These are phyloP conservation scores for Udeniomyces megalosporus DNA, from an alignment of 768 basidiomycete species.

Conservation along the genomic window DNA sequence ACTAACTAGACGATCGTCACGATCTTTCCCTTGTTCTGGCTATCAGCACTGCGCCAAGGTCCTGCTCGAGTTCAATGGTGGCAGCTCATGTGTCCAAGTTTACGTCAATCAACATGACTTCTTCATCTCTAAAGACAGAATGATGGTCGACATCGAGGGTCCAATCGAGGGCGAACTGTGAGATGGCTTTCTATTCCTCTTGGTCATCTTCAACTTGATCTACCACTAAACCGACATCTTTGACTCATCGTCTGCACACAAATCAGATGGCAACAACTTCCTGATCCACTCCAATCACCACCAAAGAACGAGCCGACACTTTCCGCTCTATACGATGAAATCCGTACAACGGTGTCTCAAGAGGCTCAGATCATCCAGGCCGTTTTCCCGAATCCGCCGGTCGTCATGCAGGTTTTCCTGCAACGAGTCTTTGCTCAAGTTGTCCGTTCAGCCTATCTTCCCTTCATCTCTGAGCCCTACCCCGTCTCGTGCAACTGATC, in stretches of 20 bases:
- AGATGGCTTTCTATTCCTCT: not conserved
- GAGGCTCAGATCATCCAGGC: conserved; percentile 97
- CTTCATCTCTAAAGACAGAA: conserved; percentile 73
- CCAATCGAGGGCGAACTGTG: not conserved
- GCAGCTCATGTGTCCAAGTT: conserved; percentile 87
- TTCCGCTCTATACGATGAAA: conserved; percentile 64
- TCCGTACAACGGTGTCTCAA: conserved; percentile 75
- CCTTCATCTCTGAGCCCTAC: too few relatives aligned
- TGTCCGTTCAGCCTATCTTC: conserved; percentile 37
- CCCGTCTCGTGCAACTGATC: too few relatives aligned
- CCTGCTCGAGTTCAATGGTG: conserved; percentile 92
- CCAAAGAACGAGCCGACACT: conserved; percentile 70
- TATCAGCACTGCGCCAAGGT: conserved; percentile 89
- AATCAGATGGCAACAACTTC: conserved; percentile 49
- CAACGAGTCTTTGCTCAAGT: conserved; percentile 96
- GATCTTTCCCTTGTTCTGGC: not conserved
- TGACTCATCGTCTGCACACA: not conserved
- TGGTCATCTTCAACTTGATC: not conserved
- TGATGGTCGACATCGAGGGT: conserved; percentile 27
- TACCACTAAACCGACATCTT: not conserved
- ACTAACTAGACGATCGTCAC: conserved; percentile 25
- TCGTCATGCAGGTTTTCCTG: conserved; percentile 95
- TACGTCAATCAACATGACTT: conserved; percentile 99
- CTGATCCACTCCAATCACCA: conserved; percentile 59
- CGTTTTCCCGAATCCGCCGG: conserved; percentile 88